A percentile compares a stretch with the other conserved stretches of the same genome.
Conservation (phyloP, 306 rosid species). For the Acacia confusa region DNA sequence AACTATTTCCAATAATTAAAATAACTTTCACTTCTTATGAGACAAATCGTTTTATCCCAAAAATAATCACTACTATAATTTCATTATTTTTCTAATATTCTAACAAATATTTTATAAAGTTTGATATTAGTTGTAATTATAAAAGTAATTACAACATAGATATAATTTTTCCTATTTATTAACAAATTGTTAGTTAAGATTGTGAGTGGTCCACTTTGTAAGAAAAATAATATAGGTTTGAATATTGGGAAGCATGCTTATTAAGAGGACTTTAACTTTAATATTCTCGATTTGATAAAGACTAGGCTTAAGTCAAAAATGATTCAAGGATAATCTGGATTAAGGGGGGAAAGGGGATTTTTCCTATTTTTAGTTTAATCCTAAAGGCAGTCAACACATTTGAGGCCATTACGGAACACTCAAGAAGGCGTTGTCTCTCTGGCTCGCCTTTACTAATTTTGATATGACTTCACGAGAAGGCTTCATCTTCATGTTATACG, state of each 20-base stretch:
- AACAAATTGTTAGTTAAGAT: too few relatives aligned
- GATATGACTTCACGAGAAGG: conserved; percentile 14
- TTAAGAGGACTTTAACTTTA: too few relatives aligned
- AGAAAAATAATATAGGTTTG: too few relatives aligned
- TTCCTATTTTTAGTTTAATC: not conserved
- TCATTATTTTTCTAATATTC: not conserved
- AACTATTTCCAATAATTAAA: not conserved
- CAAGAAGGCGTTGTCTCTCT: conserved; percentile 23
- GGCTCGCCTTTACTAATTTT: conserved; percentile 1
- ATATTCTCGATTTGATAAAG: too few relatives aligned
- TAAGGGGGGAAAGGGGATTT: too few relatives aligned
- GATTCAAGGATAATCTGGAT: too few relatives aligned
- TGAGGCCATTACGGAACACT: conserved; percentile 38
- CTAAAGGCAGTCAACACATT: conserved; percentile 40
- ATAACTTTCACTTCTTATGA: not conserved
- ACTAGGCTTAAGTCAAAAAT: too few relatives aligned
- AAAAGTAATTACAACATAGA: not conserved
- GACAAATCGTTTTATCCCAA: not conserved
- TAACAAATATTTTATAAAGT: not conserved
- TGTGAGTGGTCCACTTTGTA: too few relatives aligned
- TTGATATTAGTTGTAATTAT: not conserved
- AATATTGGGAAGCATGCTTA: accelerated
- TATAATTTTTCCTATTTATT: not conserved
- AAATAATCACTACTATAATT: not conserved
- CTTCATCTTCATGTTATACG: not conserved